Percentiles rank a stretch among this genome's conserved stretches.
phyloP scores from a whole-genome alignment of 108 stramenopile genomes.

The Nitzschia sp. region DNA sequence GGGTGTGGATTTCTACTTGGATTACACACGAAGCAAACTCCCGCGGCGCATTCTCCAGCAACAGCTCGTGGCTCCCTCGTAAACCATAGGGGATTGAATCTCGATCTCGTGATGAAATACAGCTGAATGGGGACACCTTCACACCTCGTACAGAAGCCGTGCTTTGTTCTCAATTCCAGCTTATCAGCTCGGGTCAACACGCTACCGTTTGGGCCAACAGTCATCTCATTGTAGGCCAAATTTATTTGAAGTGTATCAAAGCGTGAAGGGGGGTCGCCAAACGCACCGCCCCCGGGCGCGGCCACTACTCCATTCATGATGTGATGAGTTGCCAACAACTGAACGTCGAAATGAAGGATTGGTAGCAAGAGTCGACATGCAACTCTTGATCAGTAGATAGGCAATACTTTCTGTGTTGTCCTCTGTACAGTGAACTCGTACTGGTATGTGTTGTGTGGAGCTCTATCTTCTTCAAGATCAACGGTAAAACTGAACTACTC shows the following conservation, averaged over 20 bases:
- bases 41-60: constrained; percentile 25
- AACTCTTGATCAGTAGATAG: too few relatives aligned
- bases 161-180: constrained; percentile 9
- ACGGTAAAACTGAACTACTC: too few relatives aligned
- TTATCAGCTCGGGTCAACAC: constrained; percentile 29
- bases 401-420: too few relatives aligned
- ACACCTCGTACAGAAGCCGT: constrained; percentile 40
- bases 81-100: constrained; percentile 39
- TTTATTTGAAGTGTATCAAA: constrained; percentile 7
- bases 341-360: too few relatives aligned
- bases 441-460: too few relatives aligned
- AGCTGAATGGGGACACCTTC: constrained; percentile 25
- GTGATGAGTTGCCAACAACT: too few relatives aligned
- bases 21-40: constrained; percentile 38
- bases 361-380: too few relatives aligned
- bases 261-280: neutral
- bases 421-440: too few relatives aligned
- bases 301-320: neutral
- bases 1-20: constrained; percentile 8
- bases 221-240: constrained; percentile 40
- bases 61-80: constrained; percentile 21
- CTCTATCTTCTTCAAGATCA: too few relatives aligned
- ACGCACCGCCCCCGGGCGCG: neutral
- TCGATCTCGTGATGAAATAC: constrained; percentile 23
- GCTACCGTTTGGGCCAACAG: constrained; percentile 22